These are phyloP conservation scores for Suhomyces atakaporum DNA, from an alignment of 1,139 yeast genomes.

Conservation along the genomic window DNA sequence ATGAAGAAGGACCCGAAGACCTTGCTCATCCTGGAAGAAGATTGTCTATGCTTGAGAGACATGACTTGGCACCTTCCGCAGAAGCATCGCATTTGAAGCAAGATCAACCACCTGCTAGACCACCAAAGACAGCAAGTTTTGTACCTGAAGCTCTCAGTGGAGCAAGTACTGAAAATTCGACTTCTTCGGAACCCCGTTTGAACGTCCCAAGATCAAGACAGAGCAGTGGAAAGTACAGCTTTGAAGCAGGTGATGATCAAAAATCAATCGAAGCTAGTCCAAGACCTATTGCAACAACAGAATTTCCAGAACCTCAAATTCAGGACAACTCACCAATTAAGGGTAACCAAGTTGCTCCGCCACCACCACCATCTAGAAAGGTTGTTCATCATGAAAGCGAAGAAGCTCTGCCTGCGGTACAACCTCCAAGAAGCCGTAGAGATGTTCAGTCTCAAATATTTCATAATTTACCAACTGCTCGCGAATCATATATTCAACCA, in stretches of 20 bases:
- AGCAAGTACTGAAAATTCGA: slow-evolving; percentile 3
- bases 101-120: slow-evolving; percentile 5
- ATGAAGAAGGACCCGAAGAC: slow-evolving; percentile 27
- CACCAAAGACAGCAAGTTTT: slow-evolving; percentile 4
- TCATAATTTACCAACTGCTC: slow-evolving; percentile 49
- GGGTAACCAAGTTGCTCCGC: slow-evolving; percentile 27
- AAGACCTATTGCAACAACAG: slow-evolving; percentile 12
- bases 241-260: slow-evolving; percentile 47
- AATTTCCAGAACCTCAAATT: slow-evolving; percentile 23
- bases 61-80: slow-evolving; percentile 26
- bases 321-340: slow-evolving; percentile 8
- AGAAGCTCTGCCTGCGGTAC: slow-evolving; percentile 10
- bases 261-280: slow-evolving; percentile 34
- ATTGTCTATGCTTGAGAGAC: slow-evolving; percentile 36
- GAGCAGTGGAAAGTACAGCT: slow-evolving; percentile 38
- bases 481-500: slow-evolving; percentile 35
- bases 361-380: slow-evolving; percentile 72
- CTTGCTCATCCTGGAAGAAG: slow-evolving; percentile 22
- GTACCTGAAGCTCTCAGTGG: slow-evolving; percentile 8
- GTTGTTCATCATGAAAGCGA: slow-evolving; percentile 31
- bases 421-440: slow-evolving; percentile 29
- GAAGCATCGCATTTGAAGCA: slow-evolving; percentile 6
- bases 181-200: slow-evolving; percentile 8
- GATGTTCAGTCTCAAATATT: slow-evolving; percentile 58
- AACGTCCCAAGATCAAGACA: slow-evolving; percentile 14